Base-by-base conservation (phyloP, 2,329 filamentous ascomycete species). In the Cladophialophora yegresii region DNA sequence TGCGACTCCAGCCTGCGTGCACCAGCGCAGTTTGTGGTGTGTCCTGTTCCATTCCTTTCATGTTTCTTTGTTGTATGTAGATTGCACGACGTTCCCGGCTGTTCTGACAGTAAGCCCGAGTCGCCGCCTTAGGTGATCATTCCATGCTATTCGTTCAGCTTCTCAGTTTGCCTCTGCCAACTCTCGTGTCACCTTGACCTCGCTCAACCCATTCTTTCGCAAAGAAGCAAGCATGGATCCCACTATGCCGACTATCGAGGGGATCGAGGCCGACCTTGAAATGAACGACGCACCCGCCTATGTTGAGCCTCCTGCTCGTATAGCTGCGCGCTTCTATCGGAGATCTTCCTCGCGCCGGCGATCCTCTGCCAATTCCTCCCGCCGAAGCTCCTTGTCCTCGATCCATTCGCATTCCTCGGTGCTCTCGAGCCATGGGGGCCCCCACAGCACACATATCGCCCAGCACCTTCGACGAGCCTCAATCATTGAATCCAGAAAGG, bases 391-490 rank as follows among this genome's bases (percentile, higher is more conserved):
- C 8, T 78, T 88, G 4, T 88, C 86, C 23, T 89, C 86, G 1
- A 59, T 69, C 22, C 84, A 87, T 71, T 87, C 85, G 26, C 85
- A 85, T 69, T 82, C 83, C 64, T 87, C 86, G 7, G 81, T 77
- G 69, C 78, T 81, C 40, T 78, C 78, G 10, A 74, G 77, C 53
- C 80, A 78, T 75, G 80, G 79, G 62, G 75, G 78, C 26, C 79
- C 80, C 54, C 82, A 85, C 69, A 83, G 81, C 72, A 84, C 85
- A 69, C 83, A 87, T 73, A 77, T 88, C 64, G 86, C 85, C 54
- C 86, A 88, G 75, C 85, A 88, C 73, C 80, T 88, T 32, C 86
- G 86, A 55, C 84, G 86, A 55, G 82, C 85, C 13, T 87, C 86
- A 36, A 88, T 89, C 55, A 81, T 89, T 62, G 86, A 89, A 70